These are phyloP conservation scores for Barnettozyma botsteinii DNA, from an alignment of 805 yeast genomes.

Conservation along the genomic window DNA sequence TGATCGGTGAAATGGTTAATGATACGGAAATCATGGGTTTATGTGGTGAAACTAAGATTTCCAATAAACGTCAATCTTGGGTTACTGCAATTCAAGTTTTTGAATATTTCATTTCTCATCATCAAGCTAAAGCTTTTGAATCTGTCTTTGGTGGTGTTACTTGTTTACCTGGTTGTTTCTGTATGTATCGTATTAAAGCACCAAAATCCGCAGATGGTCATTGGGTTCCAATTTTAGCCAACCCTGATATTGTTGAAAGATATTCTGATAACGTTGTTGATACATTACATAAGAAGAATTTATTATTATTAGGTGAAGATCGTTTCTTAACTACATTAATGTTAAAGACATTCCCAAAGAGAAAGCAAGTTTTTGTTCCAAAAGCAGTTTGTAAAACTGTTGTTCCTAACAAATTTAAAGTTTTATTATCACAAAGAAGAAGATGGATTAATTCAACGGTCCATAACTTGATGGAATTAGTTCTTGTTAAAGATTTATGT, in stretches of 20 bases:
- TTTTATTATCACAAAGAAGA: constrained; percentile 85
- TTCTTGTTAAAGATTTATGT: constrained; percentile 78
- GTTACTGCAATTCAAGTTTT: constrained; percentile 91
- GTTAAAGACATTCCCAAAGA: constrained; percentile 83
- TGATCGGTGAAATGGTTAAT: constrained; percentile 83
- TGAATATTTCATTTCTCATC: constrained; percentile 90
- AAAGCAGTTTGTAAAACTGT: constrained; percentile 90
- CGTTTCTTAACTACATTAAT: constrained; percentile 78
- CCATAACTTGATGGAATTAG: constrained; percentile 85
- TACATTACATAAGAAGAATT: constrained; percentile 80
- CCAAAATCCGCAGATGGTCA: constrained; percentile 75
- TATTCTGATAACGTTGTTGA: constrained; percentile 82
- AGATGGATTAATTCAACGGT: constrained; percentile 97
- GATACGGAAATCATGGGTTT: constrained; percentile 87
- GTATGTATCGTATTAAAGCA: constrained; percentile 84
- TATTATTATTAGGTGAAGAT: constrained; percentile 85
- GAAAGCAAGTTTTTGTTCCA: constrained; percentile 81
- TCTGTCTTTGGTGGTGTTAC: constrained; percentile 94
- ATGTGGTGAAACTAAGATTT: constrained; percentile 91
- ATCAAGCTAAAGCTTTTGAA: constrained; percentile 90
- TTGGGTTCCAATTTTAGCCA: constrained; percentile 92
- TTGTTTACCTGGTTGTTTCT: constrained; percentile 93
- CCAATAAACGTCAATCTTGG: constrained; percentile 80
- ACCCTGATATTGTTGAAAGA: constrained; percentile 89
- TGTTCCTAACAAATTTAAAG: constrained; percentile 78